Percentiles rank a stretch among this genome's conserved stretches.
phyloP scores from a whole-genome alignment of 1,139 yeast species.

The Pichia inconspicua region DNA sequence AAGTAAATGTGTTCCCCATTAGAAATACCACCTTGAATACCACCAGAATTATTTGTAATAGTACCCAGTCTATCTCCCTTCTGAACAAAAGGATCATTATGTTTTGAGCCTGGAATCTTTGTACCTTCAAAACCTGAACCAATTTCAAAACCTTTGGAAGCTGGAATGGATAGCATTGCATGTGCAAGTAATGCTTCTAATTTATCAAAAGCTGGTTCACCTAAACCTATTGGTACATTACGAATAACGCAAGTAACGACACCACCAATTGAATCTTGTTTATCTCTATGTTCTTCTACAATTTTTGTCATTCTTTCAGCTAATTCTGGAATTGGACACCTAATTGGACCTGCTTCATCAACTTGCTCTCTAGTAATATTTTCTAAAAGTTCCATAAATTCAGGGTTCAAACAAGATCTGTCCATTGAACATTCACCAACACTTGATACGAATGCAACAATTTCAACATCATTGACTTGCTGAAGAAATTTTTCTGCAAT shows the following conservation, averaged over 20 bases:
- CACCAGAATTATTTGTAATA: constrained; percentile 87
- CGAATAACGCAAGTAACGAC: constrained; percentile 95
- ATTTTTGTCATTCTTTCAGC: constrained; percentile 78
- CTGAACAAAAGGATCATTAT: constrained; percentile 73
- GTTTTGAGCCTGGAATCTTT: constrained; percentile 82
- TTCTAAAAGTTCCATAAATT: constrained; percentile 58
- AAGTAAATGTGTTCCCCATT: constrained; percentile 94
- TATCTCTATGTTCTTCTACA: constrained; percentile 80
- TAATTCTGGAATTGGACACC: constrained; percentile 78
- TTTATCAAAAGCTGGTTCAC: constrained; percentile 97
- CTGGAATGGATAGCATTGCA: constrained; percentile 96
- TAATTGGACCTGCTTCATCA: constrained; percentile 79
- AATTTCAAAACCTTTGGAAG: constrained; percentile 94
- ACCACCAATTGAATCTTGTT: constrained; percentile 93
- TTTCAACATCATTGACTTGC: constrained; percentile 77
- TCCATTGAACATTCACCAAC: constrained; percentile 76
- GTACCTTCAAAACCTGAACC: constrained; percentile 96
- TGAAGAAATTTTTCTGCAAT: constrained; percentile 85
- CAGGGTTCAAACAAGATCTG: constrained; percentile 58
- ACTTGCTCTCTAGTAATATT: constrained; percentile 83
- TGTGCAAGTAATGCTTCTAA: constrained; percentile 91
- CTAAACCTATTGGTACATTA: constrained; percentile 87
- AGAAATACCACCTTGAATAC: constrained; percentile 95
- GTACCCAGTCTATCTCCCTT: constrained; percentile 63
- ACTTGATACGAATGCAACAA: constrained; percentile 90